Conservation (phyloP, 768 basidiomycete species). For the Mrakia gelida region DNA sequence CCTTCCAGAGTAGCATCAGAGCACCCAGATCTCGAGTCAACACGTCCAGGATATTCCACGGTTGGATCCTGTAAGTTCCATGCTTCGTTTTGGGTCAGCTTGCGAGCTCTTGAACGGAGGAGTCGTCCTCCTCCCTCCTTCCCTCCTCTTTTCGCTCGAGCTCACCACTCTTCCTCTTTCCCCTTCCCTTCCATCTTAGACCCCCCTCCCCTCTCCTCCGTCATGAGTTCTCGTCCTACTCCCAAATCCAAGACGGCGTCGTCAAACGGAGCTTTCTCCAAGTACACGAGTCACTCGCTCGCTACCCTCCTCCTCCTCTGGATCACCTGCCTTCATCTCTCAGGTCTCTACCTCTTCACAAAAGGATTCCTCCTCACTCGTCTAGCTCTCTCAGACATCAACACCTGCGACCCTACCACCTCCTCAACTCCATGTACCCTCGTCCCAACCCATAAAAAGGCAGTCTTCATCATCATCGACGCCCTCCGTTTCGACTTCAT, state of each 20-base stretch:
- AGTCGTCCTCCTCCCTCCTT: constrained; percentile 6
- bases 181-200: not conserved
- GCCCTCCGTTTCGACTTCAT: constrained; percentile 92
- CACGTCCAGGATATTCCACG: not conserved
- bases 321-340: constrained; percentile 24
- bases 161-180: not conserved
- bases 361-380: constrained; percentile 82
- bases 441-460: constrained; percentile 66
- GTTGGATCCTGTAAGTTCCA: not conserved
- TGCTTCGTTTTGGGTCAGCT: not conserved
- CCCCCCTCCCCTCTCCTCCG: not conserved
- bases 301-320: constrained; percentile 24
- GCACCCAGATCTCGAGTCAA: not conserved
- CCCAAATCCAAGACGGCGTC: not conserved
- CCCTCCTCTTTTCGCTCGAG: not conserved
- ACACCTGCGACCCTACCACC: constrained; percentile 39
- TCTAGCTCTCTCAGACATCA: constrained; percentile 62
- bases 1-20: not conserved
- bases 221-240: not conserved
- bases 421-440: constrained; percentile 43
- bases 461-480: constrained; percentile 83
- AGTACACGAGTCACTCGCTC: constrained; percentile 10
- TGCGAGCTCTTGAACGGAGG: not conserved
- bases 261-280: constrained; percentile 10
- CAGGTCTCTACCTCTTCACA: constrained; percentile 71